Base-by-base conservation (phyloP, 2,329 filamentous ascomycete genomes). In the Fusarium abutilonis region DNA sequence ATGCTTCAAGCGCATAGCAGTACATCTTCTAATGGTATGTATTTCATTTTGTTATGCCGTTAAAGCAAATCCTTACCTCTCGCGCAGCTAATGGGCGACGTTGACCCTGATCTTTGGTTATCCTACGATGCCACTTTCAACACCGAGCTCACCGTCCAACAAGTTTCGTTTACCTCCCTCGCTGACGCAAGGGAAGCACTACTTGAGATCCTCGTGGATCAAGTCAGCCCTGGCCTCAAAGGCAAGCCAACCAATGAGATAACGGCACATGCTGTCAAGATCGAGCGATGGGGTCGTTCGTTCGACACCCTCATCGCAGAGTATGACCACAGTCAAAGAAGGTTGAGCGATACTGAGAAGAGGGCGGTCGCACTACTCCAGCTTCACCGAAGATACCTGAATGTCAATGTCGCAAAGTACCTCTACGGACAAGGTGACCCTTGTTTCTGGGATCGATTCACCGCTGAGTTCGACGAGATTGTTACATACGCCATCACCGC, bases 401-500 rank as follows among this genome's bases (percentile, higher is more conserved):
- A 64, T 6, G 32, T 64, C 3, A 64, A 64, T 2, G 50, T 61
- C 0, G 35, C 60, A 1, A 61, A 63, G 4, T 64, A 61, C 6
- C 2, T 39, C 0, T 15, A 47, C 1, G 61, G 61, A 0, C 56
- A 61, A 29, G 60, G 60, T 0, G 36, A 64, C 8, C 60, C 60
- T 1, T 64, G 50, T 4, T 64, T 64, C n/a, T 64, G 61, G 60
- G 61, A 64, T 3, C 40, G 26, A 1, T 64, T 60, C 9, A 64
- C 46, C 0, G 3, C 28, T 0, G 46, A 64, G 4, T 64, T 64
- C 4, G 39, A 38, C 0, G 40, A 64, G 0, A 64, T 64, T 1
- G 19, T 64, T 4, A 13, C 29, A 1, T 36, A 6, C 2, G 60
- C 61, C 0, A 21, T 29, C 3, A 49, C 38, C 0, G 61, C 61